phyloP scores from a whole-genome alignment of 2,329 filamentous ascomycete genomes.

The Diaporthe batatas region DNA sequence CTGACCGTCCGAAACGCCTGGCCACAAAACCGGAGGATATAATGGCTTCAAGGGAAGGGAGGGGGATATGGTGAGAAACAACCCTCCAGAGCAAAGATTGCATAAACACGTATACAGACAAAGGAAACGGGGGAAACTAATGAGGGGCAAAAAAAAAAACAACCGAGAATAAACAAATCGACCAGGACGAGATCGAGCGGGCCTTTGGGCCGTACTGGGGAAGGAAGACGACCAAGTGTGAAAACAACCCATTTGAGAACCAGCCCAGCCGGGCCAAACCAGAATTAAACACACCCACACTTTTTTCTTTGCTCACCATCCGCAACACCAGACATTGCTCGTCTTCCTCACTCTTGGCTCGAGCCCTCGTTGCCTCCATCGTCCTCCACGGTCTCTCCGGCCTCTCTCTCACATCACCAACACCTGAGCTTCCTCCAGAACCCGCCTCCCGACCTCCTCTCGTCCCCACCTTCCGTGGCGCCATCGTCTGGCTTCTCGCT shows the following conservation, averaged over 20 bases:
- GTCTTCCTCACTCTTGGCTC: background rate
- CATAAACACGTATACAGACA: constrained; percentile 33
- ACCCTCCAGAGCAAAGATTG: constrained; percentile 17
- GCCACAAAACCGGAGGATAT: constrained; percentile 34
- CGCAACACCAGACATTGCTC: constrained; percentile 3
- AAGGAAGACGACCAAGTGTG: background rate
- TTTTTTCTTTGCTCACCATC: constrained; percentile 5
- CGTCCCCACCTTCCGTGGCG: constrained; percentile 58
- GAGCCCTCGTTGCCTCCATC: background rate
- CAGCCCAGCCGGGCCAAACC: constrained; percentile 30
- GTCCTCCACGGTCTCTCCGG: background rate
- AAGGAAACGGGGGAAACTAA: background rate
- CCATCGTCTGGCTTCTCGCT: constrained; percentile 58
- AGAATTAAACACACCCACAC: constrained; percentile 20
- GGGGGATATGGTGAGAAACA: background rate
- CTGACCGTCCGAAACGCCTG: constrained; percentile 33
- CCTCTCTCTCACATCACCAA: constrained; percentile 57
- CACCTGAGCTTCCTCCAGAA: constrained; percentile 71
- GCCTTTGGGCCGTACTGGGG: background rate
- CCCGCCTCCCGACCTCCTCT: constrained; percentile 57
- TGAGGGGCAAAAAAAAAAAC: background rate
- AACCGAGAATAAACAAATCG: constrained; percentile 8
- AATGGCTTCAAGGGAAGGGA: constrained; percentile 19
- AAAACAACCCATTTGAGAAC: constrained; percentile 29
- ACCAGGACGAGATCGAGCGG: constrained; percentile 16